These are phyloP conservation scores for Bruguiera parviflora DNA, from an alignment of 345 rosid species.

Conservation along the genomic window DNA sequence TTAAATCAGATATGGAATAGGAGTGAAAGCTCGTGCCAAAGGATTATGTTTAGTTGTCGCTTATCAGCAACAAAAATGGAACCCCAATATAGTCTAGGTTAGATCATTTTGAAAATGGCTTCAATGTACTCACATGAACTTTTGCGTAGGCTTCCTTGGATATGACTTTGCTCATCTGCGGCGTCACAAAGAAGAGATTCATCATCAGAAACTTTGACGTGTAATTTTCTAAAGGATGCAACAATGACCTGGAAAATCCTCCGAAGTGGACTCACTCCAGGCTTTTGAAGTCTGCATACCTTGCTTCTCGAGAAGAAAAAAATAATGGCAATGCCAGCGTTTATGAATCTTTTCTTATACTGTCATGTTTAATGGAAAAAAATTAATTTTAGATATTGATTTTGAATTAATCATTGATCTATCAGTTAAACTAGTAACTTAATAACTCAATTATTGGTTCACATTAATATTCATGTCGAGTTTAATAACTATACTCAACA, in stretches of 20 bases:
- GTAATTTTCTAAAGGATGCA: constrained; percentile 65
- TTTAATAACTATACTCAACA: no score
- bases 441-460: no score
- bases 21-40: no score
- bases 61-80: neutral
- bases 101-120: neutral
- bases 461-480: no score
- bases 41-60: neutral
- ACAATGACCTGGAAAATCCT: constrained; percentile 77
- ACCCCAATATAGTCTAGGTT: neutral
- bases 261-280: constrained; percentile 90
- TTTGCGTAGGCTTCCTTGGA: constrained; percentile 72
- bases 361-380: no score
- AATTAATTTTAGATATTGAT: no score
- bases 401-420: no score
- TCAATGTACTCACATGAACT: constrained; percentile 48
- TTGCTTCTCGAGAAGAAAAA: constrained; percentile 76
- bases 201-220: constrained; percentile 62
- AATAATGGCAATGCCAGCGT: constrained; percentile 46
- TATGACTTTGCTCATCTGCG: constrained; percentile 53
- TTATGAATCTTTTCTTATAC: no score
- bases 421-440: no score
- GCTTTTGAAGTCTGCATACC: constrained; percentile 64
- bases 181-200: constrained; percentile 71
- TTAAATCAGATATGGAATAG: no score